Percentiles rank a stretch among this genome's conserved stretches.
Evolutionary conservation across 73 alveolate genomes (phyloP).

Genomic region (Blepharisma japonicum): DNA sequence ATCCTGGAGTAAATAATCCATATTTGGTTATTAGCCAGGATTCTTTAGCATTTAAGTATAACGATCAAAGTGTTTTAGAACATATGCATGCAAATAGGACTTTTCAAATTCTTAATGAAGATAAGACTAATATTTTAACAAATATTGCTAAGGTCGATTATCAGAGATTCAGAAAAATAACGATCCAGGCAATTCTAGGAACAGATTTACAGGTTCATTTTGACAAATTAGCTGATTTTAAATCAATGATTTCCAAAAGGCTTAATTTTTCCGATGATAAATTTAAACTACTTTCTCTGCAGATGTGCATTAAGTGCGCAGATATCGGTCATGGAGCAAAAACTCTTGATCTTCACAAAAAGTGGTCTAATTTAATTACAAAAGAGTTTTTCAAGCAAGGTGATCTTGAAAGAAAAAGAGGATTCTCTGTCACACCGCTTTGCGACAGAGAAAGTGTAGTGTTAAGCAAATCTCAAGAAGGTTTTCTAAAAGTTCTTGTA

Average conservation of each 20-base stretch:
- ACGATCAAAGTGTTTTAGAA: conserved; percentile 75
- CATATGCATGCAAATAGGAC: conserved; percentile 59
- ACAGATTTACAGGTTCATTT: too few relatives aligned
- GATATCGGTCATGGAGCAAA: conserved; percentile 37
- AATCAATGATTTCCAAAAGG: too few relatives aligned
- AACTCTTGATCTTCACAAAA: conserved; percentile 36
- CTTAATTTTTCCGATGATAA: too few relatives aligned
- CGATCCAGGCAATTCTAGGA: too few relatives aligned
- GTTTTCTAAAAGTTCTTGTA: too few relatives aligned
- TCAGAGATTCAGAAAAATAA: too few relatives aligned
- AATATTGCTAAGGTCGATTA: not conserved
- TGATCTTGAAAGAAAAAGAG: conserved; percentile 53
- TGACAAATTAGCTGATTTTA: too few relatives aligned
- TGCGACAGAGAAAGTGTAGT: conserved; percentile 67
- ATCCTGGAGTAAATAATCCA: conserved; percentile 64
- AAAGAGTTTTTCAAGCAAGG: conserved; percentile 74
- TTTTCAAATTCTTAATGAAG: conserved; percentile 33
- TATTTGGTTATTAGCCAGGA: conserved; percentile 41
- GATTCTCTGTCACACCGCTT: conserved; percentile 49
- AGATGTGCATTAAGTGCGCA: too few relatives aligned
- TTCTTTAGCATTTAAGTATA: conserved; percentile 61
- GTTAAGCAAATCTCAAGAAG: too few relatives aligned
- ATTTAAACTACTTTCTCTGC: too few relatives aligned
- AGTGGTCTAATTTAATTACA: conserved; percentile 61
- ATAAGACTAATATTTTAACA: conserved; percentile 42